phyloP scores from a whole-genome alignment of 352 stramenopile genomes.

The Globisporangium irregulare region DNA sequence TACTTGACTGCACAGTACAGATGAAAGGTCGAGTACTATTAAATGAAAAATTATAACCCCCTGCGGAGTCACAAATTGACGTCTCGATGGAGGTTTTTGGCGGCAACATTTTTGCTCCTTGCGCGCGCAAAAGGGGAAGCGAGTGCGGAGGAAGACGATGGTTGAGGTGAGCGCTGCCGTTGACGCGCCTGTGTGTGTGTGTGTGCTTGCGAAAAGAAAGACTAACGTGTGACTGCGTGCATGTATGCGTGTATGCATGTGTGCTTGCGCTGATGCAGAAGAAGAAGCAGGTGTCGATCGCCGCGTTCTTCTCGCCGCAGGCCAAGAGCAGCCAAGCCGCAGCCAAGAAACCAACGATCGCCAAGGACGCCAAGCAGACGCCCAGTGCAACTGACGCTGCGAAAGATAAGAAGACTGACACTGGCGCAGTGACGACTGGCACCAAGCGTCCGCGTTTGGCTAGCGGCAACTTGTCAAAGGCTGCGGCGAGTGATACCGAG shows the following conservation, averaged over 20 bases:
- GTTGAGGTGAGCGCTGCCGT: background rate
- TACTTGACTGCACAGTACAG: background rate
- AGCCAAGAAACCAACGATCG: background rate
- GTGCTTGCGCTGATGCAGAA: conserved; percentile 20
- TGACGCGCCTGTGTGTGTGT: background rate
- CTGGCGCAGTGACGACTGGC: background rate
- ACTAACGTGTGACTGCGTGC: background rate
- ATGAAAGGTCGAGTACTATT: background rate
- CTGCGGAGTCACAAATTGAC: background rate
- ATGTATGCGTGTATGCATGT: background rate
- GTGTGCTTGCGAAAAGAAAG: background rate
- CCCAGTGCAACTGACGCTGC: background rate
- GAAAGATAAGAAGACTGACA: conserved; percentile 21
- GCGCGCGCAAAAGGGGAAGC: background rate
- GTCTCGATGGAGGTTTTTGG: background rate
- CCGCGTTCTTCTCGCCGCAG: conserved; percentile 77
- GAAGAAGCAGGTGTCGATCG: conserved; percentile 78
- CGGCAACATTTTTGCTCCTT: conserved; percentile 1
- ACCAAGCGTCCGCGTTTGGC: conserved; percentile 12
- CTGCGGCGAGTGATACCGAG: background rate
- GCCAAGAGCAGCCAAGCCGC: conserved; percentile 20
- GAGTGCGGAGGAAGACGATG: background rate
- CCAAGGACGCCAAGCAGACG: background rate
- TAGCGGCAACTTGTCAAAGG: background rate
- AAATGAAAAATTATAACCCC: background rate